A percentile compares a stretch with the other conserved stretches of the same genome.
These are phyloP conservation scores for Dalbergia oliveri DNA, from an alignment of 306 rosid species.

Conservation along the genomic window DNA sequence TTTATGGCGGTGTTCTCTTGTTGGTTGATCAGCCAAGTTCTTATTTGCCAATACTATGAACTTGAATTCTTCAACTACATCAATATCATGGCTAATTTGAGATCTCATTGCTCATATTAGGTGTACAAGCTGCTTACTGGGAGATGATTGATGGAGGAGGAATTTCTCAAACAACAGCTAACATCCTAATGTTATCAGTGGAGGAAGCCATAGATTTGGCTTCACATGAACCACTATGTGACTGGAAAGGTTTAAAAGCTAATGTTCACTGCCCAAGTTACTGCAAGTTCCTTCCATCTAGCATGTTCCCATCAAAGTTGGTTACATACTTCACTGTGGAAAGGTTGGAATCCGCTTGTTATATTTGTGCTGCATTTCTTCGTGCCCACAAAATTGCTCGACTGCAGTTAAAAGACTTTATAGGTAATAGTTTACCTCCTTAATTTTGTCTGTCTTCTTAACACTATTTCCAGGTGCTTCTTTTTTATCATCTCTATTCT, in stretches of 20 bases:
- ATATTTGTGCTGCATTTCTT: constrained; percentile 92
- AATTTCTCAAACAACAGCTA: constrained; percentile 80
- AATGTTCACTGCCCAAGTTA: constrained; percentile 81
- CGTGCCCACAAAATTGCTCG: constrained; percentile 86
- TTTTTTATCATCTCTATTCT: constrained; percentile 2
- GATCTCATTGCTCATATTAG: constrained; percentile 49
- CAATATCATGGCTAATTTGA: constrained; percentile 37
- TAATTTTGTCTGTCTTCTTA: constrained; percentile 32
- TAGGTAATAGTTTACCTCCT: constrained; percentile 62
- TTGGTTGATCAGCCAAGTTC: constrained; percentile 26
- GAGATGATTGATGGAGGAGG: constrained; percentile 98
- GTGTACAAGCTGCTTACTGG: constrained; percentile 99
- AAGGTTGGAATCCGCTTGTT: constrained; percentile 89
- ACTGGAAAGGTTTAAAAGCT: constrained; percentile 85
- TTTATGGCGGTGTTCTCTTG: constrained; percentile 25
- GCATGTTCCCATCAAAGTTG: constrained; percentile 70
- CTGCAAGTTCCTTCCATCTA: constrained; percentile 74
- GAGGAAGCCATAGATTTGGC: constrained; percentile 93
- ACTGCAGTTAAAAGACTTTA: constrained; percentile 76
- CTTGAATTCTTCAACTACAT: constrained; percentile 33
- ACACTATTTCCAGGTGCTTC: not conserved
- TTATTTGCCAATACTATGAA: not conserved
- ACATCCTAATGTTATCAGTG: constrained; percentile 87
- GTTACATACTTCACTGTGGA: constrained; percentile 85
- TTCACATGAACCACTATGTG: constrained; percentile 75